phyloP scores from a whole-genome alignment of 106 monocot genomes.

The Narthecium ossifragum region DNA sequence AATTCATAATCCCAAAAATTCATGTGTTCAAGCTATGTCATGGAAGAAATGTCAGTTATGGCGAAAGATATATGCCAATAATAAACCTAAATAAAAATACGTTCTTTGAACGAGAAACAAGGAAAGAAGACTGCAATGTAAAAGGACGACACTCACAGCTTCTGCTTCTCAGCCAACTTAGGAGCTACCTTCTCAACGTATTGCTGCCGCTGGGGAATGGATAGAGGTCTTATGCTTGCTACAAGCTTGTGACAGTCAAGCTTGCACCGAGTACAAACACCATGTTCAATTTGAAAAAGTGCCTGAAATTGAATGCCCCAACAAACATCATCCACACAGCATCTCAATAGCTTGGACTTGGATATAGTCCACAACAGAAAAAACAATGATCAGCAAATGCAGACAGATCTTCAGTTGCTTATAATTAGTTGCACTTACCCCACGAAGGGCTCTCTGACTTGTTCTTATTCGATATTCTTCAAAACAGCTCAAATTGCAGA shows the following conservation, averaged over 20 bases:
- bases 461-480: conserved; percentile 81
- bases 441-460: conserved; percentile 66
- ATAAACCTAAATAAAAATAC: too few species aligned
- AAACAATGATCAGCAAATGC: too few species aligned
- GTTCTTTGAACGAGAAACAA: too few species aligned
- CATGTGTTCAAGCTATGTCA: too few species aligned
- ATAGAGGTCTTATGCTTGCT: conserved; percentile 49
- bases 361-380: not conserved
- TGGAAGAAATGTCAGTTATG: too few species aligned
- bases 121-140: too few species aligned
- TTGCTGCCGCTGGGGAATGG: conserved; percentile 32
- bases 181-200: conserved; percentile 71
- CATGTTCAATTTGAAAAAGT: conserved; percentile 90
- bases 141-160: conserved; percentile 59
- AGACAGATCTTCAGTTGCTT: not conserved
- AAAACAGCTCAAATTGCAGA: conserved; percentile 75
- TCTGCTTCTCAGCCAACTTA: conserved; percentile 54
- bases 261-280: conserved; percentile 67
- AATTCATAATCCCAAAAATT: too few species aligned
- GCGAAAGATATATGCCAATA: too few species aligned
- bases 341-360: not conserved
- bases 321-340: not conserved
- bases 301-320: conserved; percentile 29
- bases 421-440: conserved; percentile 32
- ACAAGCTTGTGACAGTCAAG: conserved; percentile 86